Evolutionary conservation across 2,329 filamentous ascomycete species (phyloP).

Genomic region (Knufia petricola): DNA sequence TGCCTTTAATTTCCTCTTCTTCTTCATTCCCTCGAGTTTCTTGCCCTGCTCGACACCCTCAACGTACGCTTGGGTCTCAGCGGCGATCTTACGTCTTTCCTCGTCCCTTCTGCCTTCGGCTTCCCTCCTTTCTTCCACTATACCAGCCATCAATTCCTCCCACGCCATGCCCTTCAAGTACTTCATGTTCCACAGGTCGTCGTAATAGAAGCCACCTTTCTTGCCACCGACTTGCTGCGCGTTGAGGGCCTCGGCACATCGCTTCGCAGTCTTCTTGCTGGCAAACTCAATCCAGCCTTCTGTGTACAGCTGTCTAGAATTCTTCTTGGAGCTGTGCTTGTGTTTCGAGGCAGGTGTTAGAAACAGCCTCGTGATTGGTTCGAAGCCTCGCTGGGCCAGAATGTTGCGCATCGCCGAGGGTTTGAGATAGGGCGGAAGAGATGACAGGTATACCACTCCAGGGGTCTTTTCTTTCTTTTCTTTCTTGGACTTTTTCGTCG

Average conservation of each 20-base stretch:
- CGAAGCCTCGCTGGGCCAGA: conserved; percentile 33
- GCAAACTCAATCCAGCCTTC: conserved; percentile 41
- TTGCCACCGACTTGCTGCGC: conserved; percentile 34
- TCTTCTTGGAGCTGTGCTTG: conserved; percentile 26
- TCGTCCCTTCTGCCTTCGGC: conserved; percentile 33
- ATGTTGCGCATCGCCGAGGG: conserved; percentile 37
- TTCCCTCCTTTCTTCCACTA: conserved; percentile 34
- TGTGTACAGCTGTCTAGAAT: conserved; percentile 33
- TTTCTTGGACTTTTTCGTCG: conserved; percentile 27
- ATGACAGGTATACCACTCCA: conserved; percentile 38
- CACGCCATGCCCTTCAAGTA: conserved; percentile 36
- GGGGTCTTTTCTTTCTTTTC: conserved; percentile 12
- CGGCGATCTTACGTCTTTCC: conserved; percentile 33
- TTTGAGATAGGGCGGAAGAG: conserved; percentile 39
- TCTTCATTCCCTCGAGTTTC: conserved; percentile 33
- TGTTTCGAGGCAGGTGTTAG: conserved; percentile 30
- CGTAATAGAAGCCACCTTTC: conserved; percentile 38
- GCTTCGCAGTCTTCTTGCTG: conserved; percentile 37
- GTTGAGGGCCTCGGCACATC: conserved; percentile 38
- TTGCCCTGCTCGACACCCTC: conserved; percentile 30
- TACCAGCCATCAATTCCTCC: conserved; percentile 37
- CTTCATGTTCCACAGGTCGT: conserved; percentile 40
- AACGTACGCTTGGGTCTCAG: conserved; percentile 37
- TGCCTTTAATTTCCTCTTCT: conserved; percentile 35
- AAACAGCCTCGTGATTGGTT: conserved; percentile 36